These are phyloP conservation scores for Neoboletus subvelutipes DNA, from an alignment of 768 basidiomycete species.

Conservation along the genomic window DNA sequence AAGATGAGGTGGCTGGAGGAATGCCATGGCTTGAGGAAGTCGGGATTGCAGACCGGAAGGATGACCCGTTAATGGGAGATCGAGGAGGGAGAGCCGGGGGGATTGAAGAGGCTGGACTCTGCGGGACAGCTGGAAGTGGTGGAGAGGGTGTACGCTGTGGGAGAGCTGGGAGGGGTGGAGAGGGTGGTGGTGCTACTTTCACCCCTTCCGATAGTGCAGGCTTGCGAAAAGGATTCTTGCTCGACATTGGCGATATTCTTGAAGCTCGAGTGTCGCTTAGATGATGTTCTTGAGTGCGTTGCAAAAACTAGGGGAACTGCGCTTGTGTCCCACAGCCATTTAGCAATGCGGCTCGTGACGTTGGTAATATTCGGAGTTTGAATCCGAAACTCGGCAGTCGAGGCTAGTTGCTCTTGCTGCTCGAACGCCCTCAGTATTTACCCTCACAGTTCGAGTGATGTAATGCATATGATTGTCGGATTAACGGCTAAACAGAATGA, in stretches of 20 bases:
- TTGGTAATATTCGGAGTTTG: too few relatives aligned
- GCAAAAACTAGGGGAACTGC: not conserved
- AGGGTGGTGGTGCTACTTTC: not conserved
- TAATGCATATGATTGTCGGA: too few relatives aligned
- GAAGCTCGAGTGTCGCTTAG: too few relatives aligned
- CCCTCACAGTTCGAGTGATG: too few relatives aligned
- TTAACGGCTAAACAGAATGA: too few relatives aligned
- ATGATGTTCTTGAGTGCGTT: not conserved
- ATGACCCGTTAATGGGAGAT: not conserved
- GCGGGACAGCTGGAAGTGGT: not conserved
- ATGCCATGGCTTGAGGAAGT: not conserved
- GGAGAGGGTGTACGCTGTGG: slow-evolving; percentile 5
- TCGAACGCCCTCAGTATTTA: too few relatives aligned
- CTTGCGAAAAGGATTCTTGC: slow-evolving; percentile 23
- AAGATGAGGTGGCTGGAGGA: not conserved
- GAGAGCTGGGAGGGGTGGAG: slow-evolving; percentile 8
- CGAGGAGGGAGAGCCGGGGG: slow-evolving; percentile 6
- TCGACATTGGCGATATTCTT: slow-evolving; percentile 5
- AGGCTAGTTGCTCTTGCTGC: too few relatives aligned
- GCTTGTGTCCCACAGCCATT: not conserved
- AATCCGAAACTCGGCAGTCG: too few relatives aligned
- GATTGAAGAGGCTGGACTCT: not conserved
- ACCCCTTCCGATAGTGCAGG: not conserved
- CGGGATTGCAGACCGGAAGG: not conserved
- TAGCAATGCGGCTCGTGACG: too few relatives aligned